phyloP scores from a whole-genome alignment of 2,329 filamentous ascomycete genomes.

The Hypomyces perniciosus region DNA sequence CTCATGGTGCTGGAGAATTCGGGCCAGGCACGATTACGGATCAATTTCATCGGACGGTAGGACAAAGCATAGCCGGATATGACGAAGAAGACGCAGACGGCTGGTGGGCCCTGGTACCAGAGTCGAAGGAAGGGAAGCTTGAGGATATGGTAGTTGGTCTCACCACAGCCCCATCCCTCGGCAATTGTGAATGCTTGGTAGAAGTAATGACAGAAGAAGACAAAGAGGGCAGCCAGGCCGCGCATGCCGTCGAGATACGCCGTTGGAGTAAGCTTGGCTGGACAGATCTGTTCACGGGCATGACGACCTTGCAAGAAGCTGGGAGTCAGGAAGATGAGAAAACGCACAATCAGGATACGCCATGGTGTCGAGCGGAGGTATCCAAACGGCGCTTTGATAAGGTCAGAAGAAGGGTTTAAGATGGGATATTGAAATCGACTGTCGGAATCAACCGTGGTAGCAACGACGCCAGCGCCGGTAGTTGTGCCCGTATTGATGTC shows the following conservation, averaged over 20 bases:
- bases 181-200: constrained; percentile 49
- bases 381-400: constrained; percentile 24
- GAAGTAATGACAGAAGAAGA: constrained; percentile 52
- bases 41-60: constrained; percentile 45
- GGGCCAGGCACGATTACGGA: constrained; percentile 30
- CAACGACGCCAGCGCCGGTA: constrained; percentile 5
- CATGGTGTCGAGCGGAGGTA: constrained; percentile 30
- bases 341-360: constrained; percentile 32
- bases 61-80: constrained; percentile 57
- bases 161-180: constrained; percentile 42
- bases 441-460: constrained; percentile 19
- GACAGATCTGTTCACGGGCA: constrained; percentile 34
- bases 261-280: constrained; percentile 42
- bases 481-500: constrained; percentile 14
- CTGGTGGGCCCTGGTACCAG: constrained; percentile 49
- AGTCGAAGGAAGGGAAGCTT: constrained; percentile 50
- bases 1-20: constrained; percentile 41
- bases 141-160: constrained; percentile 40
- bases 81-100: constrained; percentile 57
- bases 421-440: constrained; percentile 23
- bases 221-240: constrained; percentile 49
- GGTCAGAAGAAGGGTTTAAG: constrained; percentile 16
- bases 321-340: constrained; percentile 43
- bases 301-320: constrained; percentile 44
- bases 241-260: constrained; percentile 55